A percentile compares a stretch with the other conserved stretches of the same genome.
These are phyloP conservation scores for Cornus kousa DNA, from an alignment of 148 eudicot genomes.

Conservation along the genomic window DNA sequence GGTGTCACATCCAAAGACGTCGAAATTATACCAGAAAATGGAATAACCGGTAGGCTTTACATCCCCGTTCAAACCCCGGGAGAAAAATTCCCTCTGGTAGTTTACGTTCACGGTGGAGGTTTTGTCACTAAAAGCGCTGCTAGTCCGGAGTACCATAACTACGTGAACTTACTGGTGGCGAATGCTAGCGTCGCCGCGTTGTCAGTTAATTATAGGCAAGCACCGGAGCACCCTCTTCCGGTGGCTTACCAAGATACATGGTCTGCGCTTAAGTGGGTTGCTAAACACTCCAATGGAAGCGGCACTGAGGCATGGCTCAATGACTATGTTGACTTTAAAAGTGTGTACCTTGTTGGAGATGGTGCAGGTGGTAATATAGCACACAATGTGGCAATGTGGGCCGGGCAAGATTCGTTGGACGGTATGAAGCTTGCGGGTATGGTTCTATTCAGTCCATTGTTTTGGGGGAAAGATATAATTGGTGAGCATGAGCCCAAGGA, in stretches of 20 bases:
- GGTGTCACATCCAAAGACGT: conserved; percentile 29
- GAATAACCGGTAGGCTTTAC: conserved; percentile 39
- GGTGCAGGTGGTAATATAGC: conserved; percentile 55
- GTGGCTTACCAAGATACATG: conserved; percentile 46
- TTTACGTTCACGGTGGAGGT: conserved; percentile 62
- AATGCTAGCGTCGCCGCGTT: conserved; percentile 25
- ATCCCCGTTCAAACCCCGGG: conserved; percentile 21
- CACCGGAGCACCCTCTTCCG: conserved; percentile 58
- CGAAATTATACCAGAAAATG: conserved; percentile 8
- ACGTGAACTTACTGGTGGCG: conserved; percentile 18
- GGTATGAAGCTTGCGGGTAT: conserved; percentile 20
- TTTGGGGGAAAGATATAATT: conserved; percentile 14
- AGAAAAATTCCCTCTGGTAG: conserved; percentile 38
- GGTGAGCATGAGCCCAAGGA: neutral
- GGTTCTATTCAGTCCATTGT: conserved; percentile 39
- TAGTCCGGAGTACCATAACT: conserved; percentile 13
- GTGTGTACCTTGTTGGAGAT: conserved; percentile 45
- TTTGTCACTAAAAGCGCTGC: conserved; percentile 29
- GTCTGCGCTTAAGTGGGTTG: conserved; percentile 44
- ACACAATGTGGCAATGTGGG: conserved; percentile 35
- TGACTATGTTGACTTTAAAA: conserved; percentile 28
- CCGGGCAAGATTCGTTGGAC: neutral
- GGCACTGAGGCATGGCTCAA: conserved; percentile 48
- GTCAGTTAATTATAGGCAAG: conserved; percentile 49
- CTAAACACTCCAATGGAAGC: conserved; percentile 20